phyloP scores from a whole-genome alignment of 1,139 yeast species.

The Saccharomycopsis hybrid region DNA sequence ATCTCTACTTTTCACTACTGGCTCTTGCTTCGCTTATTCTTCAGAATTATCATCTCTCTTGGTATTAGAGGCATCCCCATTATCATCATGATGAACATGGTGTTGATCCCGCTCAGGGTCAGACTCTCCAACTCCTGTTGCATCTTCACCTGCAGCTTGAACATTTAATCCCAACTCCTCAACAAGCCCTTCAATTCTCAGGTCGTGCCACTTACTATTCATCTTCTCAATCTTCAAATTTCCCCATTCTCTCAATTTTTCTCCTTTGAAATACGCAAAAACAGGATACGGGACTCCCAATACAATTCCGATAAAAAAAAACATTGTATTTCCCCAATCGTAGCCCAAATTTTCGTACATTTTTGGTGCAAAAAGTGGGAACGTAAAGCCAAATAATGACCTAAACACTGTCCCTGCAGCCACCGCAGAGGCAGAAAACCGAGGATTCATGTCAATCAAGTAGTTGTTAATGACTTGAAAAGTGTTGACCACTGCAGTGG shows the following conservation, averaged over 20 bases:
- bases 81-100: too few species aligned
- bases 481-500: constrained; percentile 50
- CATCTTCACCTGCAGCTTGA: too few species aligned
- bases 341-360: constrained; percentile 44
- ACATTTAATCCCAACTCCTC: too few species aligned
- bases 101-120: too few species aligned
- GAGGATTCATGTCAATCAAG: constrained; percentile 58
- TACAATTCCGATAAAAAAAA: constrained; percentile 48
- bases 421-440: constrained; percentile 52
- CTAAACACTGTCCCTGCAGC: constrained; percentile 62
- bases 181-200: too few species aligned
- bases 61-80: too few species aligned
- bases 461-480: constrained; percentile 57
- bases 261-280: constrained; percentile 48
- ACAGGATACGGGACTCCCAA: constrained; percentile 62
- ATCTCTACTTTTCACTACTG: too few species aligned
- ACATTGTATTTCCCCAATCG: constrained; percentile 64
- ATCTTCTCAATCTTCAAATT: constrained; percentile 37
- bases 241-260: constrained; percentile 49
- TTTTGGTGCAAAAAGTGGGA: constrained; percentile 42
- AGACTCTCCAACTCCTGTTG: too few species aligned
- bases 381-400: constrained; percentile 51
- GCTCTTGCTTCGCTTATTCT: too few species aligned
- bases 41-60: too few species aligned
- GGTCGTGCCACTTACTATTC: constrained; percentile 25